Conservation (phyloP, 2,329 filamentous ascomycete genomes). For the Lizonia empirigonia region DNA sequence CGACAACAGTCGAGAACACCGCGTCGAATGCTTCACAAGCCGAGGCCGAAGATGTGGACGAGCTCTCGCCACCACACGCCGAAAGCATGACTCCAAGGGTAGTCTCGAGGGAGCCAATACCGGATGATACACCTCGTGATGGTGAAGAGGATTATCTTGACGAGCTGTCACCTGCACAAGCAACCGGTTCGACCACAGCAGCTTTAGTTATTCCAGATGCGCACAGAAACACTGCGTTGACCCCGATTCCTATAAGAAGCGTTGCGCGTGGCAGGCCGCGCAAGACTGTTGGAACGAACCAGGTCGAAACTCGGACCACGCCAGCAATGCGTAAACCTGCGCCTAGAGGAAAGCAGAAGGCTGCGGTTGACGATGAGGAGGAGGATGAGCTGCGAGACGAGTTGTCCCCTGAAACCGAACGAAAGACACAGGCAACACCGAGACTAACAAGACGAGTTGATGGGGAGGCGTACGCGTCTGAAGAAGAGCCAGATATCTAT, state of each 20-base stretch:
- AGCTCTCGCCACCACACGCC: slow-evolving; percentile 31
- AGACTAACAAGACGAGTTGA: slow-evolving; percentile 2
- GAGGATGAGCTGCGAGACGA: slow-evolving; percentile 23
- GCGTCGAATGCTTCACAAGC: slow-evolving; percentile 21
- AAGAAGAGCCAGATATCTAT: slow-evolving; percentile 6
- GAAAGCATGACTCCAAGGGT: slow-evolving; percentile 21
- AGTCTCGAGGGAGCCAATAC: slow-evolving; percentile 10
- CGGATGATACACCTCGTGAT: slow-evolving; percentile 9
- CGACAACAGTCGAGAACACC: slow-evolving; percentile 15
- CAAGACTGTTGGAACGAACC: slow-evolving; percentile 7
- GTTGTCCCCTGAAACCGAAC: slow-evolving; percentile 27
- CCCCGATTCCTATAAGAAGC: slow-evolving; percentile 1
- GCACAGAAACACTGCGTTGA: not conserved
- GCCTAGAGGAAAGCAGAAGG: slow-evolving; percentile 8
- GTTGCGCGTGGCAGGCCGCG: slow-evolving; percentile 21
- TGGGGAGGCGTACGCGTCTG: not conserved
- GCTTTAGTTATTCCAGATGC: not conserved
- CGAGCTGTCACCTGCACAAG: slow-evolving; percentile 23
- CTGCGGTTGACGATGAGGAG: slow-evolving; percentile 5
- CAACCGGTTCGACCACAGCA: not conserved
- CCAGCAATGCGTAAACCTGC: slow-evolving; percentile 19
- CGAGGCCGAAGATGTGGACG: slow-evolving; percentile 37
- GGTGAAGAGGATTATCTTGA: slow-evolving; percentile 26
- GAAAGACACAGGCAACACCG: slow-evolving; percentile 2
- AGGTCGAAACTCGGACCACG: slow-evolving; percentile 15